phyloP scores from a whole-genome alignment of 2,329 filamentous ascomycete genomes.

The Taxawa tesnikishii region DNA sequence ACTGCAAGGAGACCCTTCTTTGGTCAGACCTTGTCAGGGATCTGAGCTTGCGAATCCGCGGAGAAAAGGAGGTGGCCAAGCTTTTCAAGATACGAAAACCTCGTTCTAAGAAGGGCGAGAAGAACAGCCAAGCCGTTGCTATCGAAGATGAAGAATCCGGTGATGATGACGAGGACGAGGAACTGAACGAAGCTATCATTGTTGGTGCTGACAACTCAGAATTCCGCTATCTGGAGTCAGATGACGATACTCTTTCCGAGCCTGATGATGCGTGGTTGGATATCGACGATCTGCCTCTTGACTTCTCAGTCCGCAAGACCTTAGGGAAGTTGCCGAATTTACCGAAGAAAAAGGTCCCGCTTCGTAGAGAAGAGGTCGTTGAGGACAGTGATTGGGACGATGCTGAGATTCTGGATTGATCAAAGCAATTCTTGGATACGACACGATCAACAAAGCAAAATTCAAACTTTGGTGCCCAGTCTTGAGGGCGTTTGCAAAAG shows the following conservation, averaged over 20 bases:
- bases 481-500: too few relatives aligned
- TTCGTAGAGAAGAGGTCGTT: constrained; percentile 24
- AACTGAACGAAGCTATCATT: constrained; percentile 5
- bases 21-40: constrained; percentile 80
- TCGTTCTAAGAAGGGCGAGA: too few relatives aligned
- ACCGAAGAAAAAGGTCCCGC: not conserved
- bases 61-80: constrained; percentile 55
- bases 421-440: too few relatives aligned
- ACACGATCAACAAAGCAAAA: too few relatives aligned
- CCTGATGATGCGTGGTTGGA: constrained; percentile 3
- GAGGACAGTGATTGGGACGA: constrained; percentile 45
- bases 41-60: constrained; percentile 60
- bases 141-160: constrained; percentile 2
- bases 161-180: not conserved
- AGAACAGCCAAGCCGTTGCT: not conserved
- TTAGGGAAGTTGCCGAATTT: too few relatives aligned
- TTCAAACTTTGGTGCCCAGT: too few relatives aligned
- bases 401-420: constrained; percentile 23
- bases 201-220: not conserved
- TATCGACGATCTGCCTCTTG: too few relatives aligned
- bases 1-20: constrained; percentile 47
- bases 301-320: too few relatives aligned
- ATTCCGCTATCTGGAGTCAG: too few relatives aligned
- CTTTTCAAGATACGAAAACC: constrained; percentile 53
- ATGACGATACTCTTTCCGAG: constrained; percentile 1